Percentiles rank a stretch among this genome's conserved stretches.
These are phyloP conservation scores for Geotrichum reessii DNA, from an alignment of 1,139 yeast species.

Conservation along the genomic window DNA sequence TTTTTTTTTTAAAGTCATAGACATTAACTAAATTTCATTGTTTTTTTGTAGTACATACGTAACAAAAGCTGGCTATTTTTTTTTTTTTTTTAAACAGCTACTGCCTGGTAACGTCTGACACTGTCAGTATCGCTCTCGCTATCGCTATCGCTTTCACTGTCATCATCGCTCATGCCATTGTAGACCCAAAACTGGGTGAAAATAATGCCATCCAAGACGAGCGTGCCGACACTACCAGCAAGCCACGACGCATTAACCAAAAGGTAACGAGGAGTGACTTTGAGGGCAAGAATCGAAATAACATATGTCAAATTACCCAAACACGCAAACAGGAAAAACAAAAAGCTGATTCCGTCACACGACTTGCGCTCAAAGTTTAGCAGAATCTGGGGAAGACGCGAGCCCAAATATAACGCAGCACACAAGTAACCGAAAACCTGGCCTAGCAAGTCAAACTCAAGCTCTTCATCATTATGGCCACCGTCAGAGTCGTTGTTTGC, in stretches of 20 bases:
- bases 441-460: slow-evolving; percentile 64
- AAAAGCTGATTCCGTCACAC: slow-evolving; percentile 86
- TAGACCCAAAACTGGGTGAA: slow-evolving; percentile 84
- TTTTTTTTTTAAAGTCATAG: no score
- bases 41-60: neutral
- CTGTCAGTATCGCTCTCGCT: slow-evolving; percentile 2
- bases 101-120: slow-evolving; percentile 3
- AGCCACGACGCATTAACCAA: slow-evolving; percentile 87
- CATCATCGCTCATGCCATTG: slow-evolving; percentile 36
- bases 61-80: neutral
- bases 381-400: slow-evolving; percentile 82
- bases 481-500: slow-evolving; percentile 25
- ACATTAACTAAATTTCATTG: no score
- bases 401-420: slow-evolving; percentile 78
- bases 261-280: slow-evolving; percentile 61
- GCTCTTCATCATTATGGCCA: slow-evolving; percentile 37
- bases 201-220: slow-evolving; percentile 71
- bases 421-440: slow-evolving; percentile 91
- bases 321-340: slow-evolving; percentile 90
- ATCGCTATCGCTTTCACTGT: slow-evolving; percentile 5
- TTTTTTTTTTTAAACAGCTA: neutral
- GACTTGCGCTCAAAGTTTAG: slow-evolving; percentile 79
- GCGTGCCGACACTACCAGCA: slow-evolving; percentile 85
- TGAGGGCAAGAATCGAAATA: slow-evolving; percentile 66
- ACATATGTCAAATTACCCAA: slow-evolving; percentile 88